Base-by-base conservation (phyloP, 2,329 filamentous ascomycete species). In the Pseudocercospora eumusae region DNA sequence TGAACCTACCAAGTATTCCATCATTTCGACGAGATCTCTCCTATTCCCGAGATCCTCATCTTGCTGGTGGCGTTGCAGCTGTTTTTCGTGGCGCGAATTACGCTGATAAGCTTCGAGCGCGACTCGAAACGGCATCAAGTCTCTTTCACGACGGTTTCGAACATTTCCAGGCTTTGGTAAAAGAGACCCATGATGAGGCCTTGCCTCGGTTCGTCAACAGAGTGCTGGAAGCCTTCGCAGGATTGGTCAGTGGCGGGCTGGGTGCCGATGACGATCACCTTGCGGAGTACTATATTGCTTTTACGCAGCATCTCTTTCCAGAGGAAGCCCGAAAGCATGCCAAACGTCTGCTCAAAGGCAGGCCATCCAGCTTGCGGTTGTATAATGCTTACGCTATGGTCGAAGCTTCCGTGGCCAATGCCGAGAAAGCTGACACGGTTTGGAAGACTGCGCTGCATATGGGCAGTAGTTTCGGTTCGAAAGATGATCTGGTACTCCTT, bases 321-420 rank as follows among this genome's bases (percentile, higher is more conserved):
- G 33, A 56, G 0, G 79, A 77, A 1, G 84, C 86, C 25, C 88
- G 85, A 67, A 96, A 91, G 71, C 80, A 83, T 6, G 90, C 91
- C 0, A 96, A 91, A 70, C 76, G 77, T 6, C 78, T 96, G 0
- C 76, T 97, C n/a, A 93, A 90, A 71, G 82, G 81, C 53, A 84
- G 85, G 59, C 80, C 87, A 0, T 80, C 84, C 0, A 88, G 86
- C 68, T 74, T 90, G 2, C 79, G 81, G 13, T 79, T 97, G 0
- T 97, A 96, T 75, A 89, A 92, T 67, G 86, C 87, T 0, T 96
- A 93, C 71, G 91, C 89, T 0, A 76, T 91, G 13, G 85, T 92
- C 3, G 91, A 96, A 74, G 81, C 77, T 66, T 78, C 80, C 1
- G 82, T 82, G 28, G 84, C 82, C 0, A 87, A 88, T 23, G 67